Base-by-base conservation (phyloP, 352 stramenopile species). In the Phytophthora ramorum region DNA sequence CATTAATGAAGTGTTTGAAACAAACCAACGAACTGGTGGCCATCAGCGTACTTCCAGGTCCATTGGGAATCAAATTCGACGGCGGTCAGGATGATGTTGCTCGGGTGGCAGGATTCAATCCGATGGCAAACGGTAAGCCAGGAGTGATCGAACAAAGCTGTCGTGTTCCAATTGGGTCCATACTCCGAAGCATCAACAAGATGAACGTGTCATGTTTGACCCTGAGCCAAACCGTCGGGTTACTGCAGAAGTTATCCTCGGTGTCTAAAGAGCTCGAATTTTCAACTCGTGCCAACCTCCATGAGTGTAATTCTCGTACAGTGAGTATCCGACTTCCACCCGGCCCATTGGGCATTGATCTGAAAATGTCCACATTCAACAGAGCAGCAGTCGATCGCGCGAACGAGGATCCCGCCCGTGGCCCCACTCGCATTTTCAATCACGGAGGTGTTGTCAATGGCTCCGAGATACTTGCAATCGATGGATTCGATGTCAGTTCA, bases 131-230 rank as follows among this genome's bases (percentile, higher is more conserved):
- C 55, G 76, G 66, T 3, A 45, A 63, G 1, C 45, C 44, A 0
- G 76, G 82, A 24, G 53, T 46, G 0, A 65, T 87, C 30, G 75
- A 91, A 48, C 67, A 34, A 9, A 76, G 66, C 41, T 61, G 67
- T 7, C 62, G 58, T 8, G 62, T 91, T 20, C 51, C 67, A 17
- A 19, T 79, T 24, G 82, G 79, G 32, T 69, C 69, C 10, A 63
- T 64, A 12, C 76, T 91, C n/a, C 47, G 65, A 4, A 68, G 53
- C 5, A 72, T 91, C 52, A 91, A 91, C 65, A 56, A 49, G 30
- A 53, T 88, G 58, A 85, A 88, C 38, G 69, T 91, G n/a, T 85
- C 79, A 2, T 84, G 73, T 28, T 46, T 91, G 35, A 59, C 55
- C 0, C 49, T 91, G 12, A 48, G 40, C 7, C 58, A 83, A 48